Evolutionary conservation across 1,139 yeast genomes (phyloP).

Genomic region (Kodamaea derodonti): DNA sequence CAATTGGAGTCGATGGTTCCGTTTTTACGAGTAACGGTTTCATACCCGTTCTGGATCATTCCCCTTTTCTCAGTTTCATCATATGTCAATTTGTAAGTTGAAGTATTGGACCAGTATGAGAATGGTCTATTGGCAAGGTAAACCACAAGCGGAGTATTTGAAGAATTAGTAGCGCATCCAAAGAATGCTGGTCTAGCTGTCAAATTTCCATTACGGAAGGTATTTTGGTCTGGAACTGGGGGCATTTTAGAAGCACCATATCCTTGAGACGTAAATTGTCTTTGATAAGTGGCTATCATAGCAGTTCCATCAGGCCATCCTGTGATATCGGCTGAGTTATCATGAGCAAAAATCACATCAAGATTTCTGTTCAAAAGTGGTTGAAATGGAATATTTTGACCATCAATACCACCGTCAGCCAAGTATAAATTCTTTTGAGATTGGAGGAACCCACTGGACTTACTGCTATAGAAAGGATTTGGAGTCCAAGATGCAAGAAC

Average conservation of each 20-base stretch:
- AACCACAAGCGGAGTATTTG: slow-evolving; percentile 24
- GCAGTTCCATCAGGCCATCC: slow-evolving; percentile 18
- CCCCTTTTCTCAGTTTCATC: slow-evolving; percentile 50
- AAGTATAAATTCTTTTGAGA: slow-evolving; percentile 9
- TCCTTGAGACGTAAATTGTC: slow-evolving; percentile 17
- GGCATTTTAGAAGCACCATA: slow-evolving; percentile 10
- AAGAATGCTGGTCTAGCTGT: slow-evolving; percentile 21
- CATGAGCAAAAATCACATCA: slow-evolving; percentile 18
- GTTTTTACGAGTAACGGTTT: slow-evolving; percentile 67
- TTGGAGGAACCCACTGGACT: slow-evolving; percentile 1
- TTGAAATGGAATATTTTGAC: slow-evolving; percentile 16
- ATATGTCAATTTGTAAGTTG: slow-evolving; percentile 15
- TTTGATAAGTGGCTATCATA: slow-evolving; percentile 14
- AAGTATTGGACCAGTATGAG: slow-evolving; percentile 14
- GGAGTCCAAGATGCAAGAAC: slow-evolving; percentile 14
- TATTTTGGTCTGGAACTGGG: slow-evolving; percentile 16
- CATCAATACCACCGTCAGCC: slow-evolving; percentile 21
- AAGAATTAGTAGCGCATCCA: slow-evolving; percentile 16
- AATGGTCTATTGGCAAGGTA: slow-evolving; percentile 21
- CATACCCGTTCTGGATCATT: slow-evolving; percentile 76
- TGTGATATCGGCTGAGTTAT: slow-evolving; percentile 12
- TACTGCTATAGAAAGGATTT: slow-evolving; percentile 20
- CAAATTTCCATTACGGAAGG: slow-evolving; percentile 13
- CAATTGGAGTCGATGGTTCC: slow-evolving; percentile 68
- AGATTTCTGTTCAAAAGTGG: slow-evolving; percentile 16